Conservation (phyloP, 2,329 filamentous ascomycete genomes). For the Diaporthe humulicola region DNA sequence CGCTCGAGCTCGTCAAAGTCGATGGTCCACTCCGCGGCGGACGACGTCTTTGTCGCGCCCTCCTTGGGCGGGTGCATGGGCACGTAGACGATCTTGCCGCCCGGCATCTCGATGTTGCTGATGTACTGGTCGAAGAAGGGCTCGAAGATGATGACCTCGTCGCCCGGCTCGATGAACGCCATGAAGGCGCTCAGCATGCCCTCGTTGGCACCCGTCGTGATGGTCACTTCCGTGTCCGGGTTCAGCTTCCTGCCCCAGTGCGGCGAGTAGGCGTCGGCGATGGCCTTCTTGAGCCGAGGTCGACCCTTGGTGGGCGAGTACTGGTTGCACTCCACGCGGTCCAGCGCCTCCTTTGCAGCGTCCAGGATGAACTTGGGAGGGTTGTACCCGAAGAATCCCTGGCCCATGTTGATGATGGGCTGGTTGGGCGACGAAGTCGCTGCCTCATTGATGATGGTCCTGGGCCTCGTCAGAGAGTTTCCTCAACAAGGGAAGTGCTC, state of each 20-base stretch:
- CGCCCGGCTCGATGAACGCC: constrained; percentile 93
- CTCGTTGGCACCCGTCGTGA: constrained; percentile 93
- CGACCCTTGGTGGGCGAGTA: constrained; percentile 97
- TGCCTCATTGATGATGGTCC: constrained; percentile 67
- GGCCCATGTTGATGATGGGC: constrained; percentile 67
- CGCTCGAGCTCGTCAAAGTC: constrained; percentile 86
- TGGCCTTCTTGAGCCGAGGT: constrained; percentile 90
- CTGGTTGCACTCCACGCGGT: constrained; percentile 97
- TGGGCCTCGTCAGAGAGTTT: constrained; percentile 41
- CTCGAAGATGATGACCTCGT: constrained; percentile 98
- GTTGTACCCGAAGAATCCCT: constrained; percentile 91
- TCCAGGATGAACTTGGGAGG: constrained; percentile 91
- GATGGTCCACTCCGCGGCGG: constrained; percentile 89
- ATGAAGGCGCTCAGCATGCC: constrained; percentile 98
- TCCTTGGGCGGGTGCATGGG: constrained; percentile 90
- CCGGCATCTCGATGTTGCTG: constrained; percentile 98
- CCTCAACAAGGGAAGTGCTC: background rate
- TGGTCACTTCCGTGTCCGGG: constrained; percentile 92
- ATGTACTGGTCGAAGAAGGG: constrained; percentile 99
- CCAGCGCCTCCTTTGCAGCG: constrained; percentile 89
- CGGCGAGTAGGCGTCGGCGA: constrained; percentile 92
- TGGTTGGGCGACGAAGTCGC: constrained; percentile 63
- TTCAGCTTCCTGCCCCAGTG: constrained; percentile 86
- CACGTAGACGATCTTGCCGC: constrained; percentile 94
- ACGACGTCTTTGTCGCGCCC: constrained; percentile 83